Evolutionary conservation across 768 basidiomycete species (phyloP), one percentile per base, ranked within the genome.

Genomic region (Cantharellus anzutake): DNA sequence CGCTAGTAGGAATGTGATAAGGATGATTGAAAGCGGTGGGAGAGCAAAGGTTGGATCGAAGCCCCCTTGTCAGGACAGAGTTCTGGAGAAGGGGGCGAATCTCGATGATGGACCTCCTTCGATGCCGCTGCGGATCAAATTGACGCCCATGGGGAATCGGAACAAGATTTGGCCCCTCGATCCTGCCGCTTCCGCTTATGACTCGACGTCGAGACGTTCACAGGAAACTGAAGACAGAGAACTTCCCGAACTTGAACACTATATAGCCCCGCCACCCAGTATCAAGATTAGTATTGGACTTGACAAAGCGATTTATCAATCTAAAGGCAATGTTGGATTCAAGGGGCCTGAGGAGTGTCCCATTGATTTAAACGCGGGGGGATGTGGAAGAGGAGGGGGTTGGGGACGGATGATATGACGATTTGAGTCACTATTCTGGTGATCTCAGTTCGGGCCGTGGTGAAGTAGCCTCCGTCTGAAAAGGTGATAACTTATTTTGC

Each of bases 371-470:
- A 37, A 7, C 35, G 52, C 52, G 35, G 11, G 11, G 5, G 35
- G 59, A 65, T 59, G 5, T 58, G 55, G 29, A 4, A 16, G 0
- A 34, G 5, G 2, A 51, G 61, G 1, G 38, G 57, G 39, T 34
- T 3, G 11, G 38, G 4, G 59, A 4, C 53, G 40, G 53, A 4
- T 4, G 3, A 48, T 48, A 60, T n/a, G 2, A 57, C 11, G 39
- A 20, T 1, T 63, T 4, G 55, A 39, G 41, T 68, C 66, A 70
- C 65, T 50, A 3, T 44, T 44, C n/a, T n/a, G n/a, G n/a, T n/a
- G n/a, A n/a, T n/a, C n/a, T n/a, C n/a, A n/a, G n/a, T n/a, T n/a
- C n/a, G n/a, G n/a, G n/a, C n/a, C n/a, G n/a, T n/a, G n/a, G n/a
- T n/a, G n/a, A n/a, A n/a, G n/a, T n/a, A n/a, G n/a, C n/a, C n/a